phyloP scores from a whole-genome alignment of 2,329 filamentous ascomycete genomes.

The Coniella vitis region DNA sequence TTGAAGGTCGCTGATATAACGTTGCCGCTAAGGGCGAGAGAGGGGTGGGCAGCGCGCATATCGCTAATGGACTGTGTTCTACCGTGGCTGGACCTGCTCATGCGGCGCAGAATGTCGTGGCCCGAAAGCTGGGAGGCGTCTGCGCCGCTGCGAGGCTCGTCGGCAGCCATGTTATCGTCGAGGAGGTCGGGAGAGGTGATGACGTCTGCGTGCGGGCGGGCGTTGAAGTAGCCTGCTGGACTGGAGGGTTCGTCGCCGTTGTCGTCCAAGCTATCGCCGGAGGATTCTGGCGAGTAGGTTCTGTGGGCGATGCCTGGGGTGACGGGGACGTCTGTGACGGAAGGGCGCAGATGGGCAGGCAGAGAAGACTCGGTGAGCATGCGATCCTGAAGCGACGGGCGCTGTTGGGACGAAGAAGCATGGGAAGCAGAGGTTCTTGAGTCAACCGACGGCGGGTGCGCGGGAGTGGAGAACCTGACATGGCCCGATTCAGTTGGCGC shows the following conservation, averaged over 20 bases:
- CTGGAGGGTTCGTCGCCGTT: slow-evolving; percentile 6
- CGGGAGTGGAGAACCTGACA: slow-evolving; percentile 16
- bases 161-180: slow-evolving; percentile 14
- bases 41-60: slow-evolving; percentile 48
- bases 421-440: slow-evolving; percentile 7
- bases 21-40: slow-evolving; percentile 54
- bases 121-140: slow-evolving; percentile 31
- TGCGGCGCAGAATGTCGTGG: slow-evolving; percentile 35
- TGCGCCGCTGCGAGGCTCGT: slow-evolving; percentile 19
- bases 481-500: slow-evolving; percentile 11
- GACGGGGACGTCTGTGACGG: slow-evolving; percentile 31
- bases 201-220: slow-evolving; percentile 17
- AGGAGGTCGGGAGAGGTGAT: slow-evolving; percentile 20
- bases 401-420: not conserved
- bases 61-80: slow-evolving; percentile 46
- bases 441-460: slow-evolving; percentile 4
- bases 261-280: slow-evolving; percentile 13
- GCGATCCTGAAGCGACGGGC: slow-evolving; percentile 9
- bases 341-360: slow-evolving; percentile 28
- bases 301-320: slow-evolving; percentile 31
- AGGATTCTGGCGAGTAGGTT: slow-evolving; percentile 24
- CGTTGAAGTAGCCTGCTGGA: slow-evolving; percentile 26
- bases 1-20: slow-evolving; percentile 61
- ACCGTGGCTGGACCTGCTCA: slow-evolving; percentile 37
- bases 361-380: slow-evolving; percentile 20